Percentiles rank a stretch among this genome's conserved stretches.
Conservation (phyloP, 768 basidiomycete genomes). For the Zangia roseola region DNA sequence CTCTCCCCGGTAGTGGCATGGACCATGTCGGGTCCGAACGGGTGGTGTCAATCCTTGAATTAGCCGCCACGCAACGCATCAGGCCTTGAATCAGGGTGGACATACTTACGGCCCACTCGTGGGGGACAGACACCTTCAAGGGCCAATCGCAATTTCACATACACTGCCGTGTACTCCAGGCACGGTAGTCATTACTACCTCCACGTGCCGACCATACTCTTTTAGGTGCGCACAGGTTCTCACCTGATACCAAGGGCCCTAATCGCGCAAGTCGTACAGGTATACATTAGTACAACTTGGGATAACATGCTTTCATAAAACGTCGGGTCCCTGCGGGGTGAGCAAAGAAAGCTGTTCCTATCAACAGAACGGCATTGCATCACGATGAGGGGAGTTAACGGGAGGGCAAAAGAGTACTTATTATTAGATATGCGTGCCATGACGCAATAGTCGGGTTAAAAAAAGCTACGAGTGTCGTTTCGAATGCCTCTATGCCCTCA, state of each 20-base stretch:
- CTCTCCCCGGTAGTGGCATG: background rate
- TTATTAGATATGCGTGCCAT: background rate
- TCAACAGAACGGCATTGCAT: background rate
- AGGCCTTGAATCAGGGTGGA: too few relatives aligned
- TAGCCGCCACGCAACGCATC: too few relatives aligned
- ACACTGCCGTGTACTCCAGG: too few relatives aligned
- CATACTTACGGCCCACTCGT: too few relatives aligned
- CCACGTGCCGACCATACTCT: background rate
- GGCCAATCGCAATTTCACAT: conserved; percentile 15
- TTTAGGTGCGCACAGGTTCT: background rate
- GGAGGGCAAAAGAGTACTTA: background rate
- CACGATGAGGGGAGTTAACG: background rate
- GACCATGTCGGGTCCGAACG: background rate
- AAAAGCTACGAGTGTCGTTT: background rate
- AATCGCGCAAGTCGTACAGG: background rate
- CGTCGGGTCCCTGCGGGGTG: too few relatives aligned
- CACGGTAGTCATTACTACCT: too few relatives aligned
- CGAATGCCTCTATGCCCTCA: background rate
- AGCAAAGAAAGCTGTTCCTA: background rate
- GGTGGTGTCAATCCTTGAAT: background rate
- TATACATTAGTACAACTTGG: background rate
- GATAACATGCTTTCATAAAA: too few relatives aligned
- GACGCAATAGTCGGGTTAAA: background rate
- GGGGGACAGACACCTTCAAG: too few relatives aligned
- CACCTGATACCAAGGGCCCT: conserved; percentile 1